Evolutionary conservation across 2,329 filamentous ascomycete species (phyloP).

Genomic region (Xylariaceae sp.): DNA sequence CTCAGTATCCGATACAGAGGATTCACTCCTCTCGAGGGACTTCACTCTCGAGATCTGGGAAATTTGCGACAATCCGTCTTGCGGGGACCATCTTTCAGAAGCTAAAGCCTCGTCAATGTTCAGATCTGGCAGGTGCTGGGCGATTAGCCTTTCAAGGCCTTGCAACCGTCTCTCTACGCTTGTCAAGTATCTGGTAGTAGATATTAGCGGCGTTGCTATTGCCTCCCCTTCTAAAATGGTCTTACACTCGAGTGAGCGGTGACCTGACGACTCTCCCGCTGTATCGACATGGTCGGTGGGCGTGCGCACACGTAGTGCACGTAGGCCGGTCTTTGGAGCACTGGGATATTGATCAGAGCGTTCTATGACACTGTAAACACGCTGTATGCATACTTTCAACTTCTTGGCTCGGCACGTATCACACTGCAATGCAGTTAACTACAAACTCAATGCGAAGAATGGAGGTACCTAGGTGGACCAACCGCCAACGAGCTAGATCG

Average conservation of each 20-base stretch:
- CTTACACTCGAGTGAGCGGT: constrained; percentile 2
- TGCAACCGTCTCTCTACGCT: constrained; percentile 1
- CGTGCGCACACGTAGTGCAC: background rate
- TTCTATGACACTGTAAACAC: too few species aligned
- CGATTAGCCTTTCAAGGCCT: background rate
- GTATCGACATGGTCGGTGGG: constrained; percentile 1
- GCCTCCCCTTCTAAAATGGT: background rate
- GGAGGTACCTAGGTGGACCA: too few species aligned
- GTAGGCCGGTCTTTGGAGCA: constrained; percentile 1
- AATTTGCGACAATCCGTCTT: background rate
- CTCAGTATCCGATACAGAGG: background rate
- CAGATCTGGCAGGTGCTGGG: background rate
- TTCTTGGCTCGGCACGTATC: constrained; percentile 1
- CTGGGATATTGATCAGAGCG: background rate
- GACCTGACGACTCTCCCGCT: constrained; percentile 1
- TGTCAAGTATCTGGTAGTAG: background rate
- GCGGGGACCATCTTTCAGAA: background rate
- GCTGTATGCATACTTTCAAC: background rate
- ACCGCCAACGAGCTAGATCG: too few species aligned
- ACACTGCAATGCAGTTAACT: background rate
- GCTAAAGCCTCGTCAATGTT: background rate
- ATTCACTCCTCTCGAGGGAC: background rate
- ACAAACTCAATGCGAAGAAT: background rate
- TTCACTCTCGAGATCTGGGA: background rate
- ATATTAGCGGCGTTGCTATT: background rate